Evolutionary conservation across 164 flowering plant genomes (phyloP).

Genomic region (Cinnamomum micranthum): DNA sequence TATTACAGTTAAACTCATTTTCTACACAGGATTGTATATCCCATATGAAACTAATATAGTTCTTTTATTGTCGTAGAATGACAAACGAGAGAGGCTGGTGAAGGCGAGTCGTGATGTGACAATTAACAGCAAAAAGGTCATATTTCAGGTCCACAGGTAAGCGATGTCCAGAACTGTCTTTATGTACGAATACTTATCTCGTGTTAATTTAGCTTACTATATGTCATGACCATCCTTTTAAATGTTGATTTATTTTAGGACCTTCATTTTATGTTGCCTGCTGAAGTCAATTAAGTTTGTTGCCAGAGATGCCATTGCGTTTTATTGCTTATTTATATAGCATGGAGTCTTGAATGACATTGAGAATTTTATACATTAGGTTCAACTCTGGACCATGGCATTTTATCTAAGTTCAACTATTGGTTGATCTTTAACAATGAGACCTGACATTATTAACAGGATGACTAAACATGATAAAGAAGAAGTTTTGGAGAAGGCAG

Average conservation of each 20-base stretch:
- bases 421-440: no score
- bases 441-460: constrained; percentile 32
- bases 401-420: no score
- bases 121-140: constrained; percentile 92
- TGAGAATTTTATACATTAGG: neutral
- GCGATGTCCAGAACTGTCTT: neutral
- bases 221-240: neutral
- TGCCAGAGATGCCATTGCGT: neutral
- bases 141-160: constrained; percentile 95
- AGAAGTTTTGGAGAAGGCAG: constrained; percentile 81
- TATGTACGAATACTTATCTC: neutral
- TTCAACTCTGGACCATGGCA: neutral
- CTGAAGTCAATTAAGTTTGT: neutral
- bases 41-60: neutral
- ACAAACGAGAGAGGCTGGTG: constrained; percentile 87
- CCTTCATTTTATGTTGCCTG: neutral
- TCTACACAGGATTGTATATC: neutral
- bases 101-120: constrained; percentile 95
- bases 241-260: neutral
- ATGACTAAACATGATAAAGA: constrained; percentile 73
- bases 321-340: neutral
- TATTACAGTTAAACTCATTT: neutral
- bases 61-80: constrained; percentile 52
- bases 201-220: neutral
- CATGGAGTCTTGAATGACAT: neutral